Percentiles rank a stretch among this genome's conserved stretches.
These are phyloP conservation scores for Solanum piurae DNA, from an alignment of 257 asterid genomes.

Conservation along the genomic window DNA sequence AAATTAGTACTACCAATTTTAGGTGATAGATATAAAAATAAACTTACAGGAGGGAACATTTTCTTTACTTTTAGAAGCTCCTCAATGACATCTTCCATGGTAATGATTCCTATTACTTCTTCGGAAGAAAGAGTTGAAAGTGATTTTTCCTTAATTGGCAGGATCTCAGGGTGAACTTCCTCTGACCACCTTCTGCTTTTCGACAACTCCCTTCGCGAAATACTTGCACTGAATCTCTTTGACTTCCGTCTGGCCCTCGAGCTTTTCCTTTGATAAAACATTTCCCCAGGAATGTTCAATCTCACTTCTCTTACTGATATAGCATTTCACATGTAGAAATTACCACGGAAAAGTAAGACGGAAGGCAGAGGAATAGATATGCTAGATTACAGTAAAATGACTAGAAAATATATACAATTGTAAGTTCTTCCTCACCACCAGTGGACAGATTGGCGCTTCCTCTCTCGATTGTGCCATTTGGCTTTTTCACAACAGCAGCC, in stretches of 20 bases:
- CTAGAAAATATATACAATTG: neutral
- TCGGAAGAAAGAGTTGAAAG: slow-evolving; percentile 1
- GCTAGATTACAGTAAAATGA: neutral
- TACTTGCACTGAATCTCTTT: slow-evolving; percentile 4
- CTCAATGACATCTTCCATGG: slow-evolving; percentile 36
- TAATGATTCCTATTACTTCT: slow-evolving; percentile 24
- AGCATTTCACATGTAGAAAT: neutral
- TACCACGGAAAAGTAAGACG: neutral
- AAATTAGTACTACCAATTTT: neutral
- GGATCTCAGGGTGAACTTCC: slow-evolving; percentile 26
- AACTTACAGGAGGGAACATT: neutral
- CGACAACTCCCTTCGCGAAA: slow-evolving; percentile 8
- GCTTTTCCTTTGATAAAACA: neutral
- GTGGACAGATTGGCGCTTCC: neutral
- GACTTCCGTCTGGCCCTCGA: slow-evolving; percentile 3
- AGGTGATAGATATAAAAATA: neutral
- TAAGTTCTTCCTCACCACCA: neutral
- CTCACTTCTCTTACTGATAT: slow-evolving; percentile 15
- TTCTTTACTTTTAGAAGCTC: slow-evolving; percentile 12
- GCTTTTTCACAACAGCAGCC: slow-evolving; percentile 51
- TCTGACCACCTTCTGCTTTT: slow-evolving; percentile 29
- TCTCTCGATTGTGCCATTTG: neutral
- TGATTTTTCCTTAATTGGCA: slow-evolving; percentile 11
- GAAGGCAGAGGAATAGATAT: neutral
- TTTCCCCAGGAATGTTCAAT: slow-evolving; percentile 8